Evolutionary conservation across 371 early-diverging fungal species (phyloP).

Genomic region (Zopfochytrium polystomum): DNA sequence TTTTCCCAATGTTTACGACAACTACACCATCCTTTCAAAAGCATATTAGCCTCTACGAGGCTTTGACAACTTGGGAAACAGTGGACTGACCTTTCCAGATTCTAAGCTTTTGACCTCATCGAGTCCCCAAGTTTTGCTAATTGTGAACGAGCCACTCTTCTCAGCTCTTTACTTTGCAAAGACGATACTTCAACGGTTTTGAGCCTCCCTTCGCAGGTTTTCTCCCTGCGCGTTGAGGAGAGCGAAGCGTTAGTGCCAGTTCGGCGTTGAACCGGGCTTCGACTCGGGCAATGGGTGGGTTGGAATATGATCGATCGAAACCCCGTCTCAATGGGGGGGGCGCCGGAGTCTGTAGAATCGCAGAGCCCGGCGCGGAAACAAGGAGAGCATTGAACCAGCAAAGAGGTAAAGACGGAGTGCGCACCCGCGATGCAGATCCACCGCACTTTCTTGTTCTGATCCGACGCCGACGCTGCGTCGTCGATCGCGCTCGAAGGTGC

Average conservation of each 20-base stretch:
- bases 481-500: background rate
- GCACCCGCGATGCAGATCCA: background rate
- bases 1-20: slow-evolving; percentile 30
- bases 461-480: background rate
- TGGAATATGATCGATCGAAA: no score
- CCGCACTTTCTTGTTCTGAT: background rate
- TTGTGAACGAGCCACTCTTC: slow-evolving; percentile 25
- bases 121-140: slow-evolving; percentile 42
- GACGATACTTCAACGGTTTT: slow-evolving; percentile 29
- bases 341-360: no score
- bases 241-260: background rate
- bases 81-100: slow-evolving; percentile 33
- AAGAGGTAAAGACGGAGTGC: no score
- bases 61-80: background rate
- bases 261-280: no score
- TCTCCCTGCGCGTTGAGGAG: background rate
- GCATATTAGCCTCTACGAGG: background rate
- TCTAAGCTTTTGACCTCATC: slow-evolving; percentile 47
- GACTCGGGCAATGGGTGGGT: no score
- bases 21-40: slow-evolving; percentile 30
- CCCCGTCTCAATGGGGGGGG: no score
- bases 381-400: no score
- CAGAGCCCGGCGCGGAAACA: no score
- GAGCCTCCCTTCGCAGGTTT: slow-evolving; percentile 27
- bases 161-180: slow-evolving; percentile 41